These are phyloP conservation scores for Alternaria sp. DNA, from an alignment of 2,329 filamentous ascomycete genomes.

Conservation along the genomic window DNA sequence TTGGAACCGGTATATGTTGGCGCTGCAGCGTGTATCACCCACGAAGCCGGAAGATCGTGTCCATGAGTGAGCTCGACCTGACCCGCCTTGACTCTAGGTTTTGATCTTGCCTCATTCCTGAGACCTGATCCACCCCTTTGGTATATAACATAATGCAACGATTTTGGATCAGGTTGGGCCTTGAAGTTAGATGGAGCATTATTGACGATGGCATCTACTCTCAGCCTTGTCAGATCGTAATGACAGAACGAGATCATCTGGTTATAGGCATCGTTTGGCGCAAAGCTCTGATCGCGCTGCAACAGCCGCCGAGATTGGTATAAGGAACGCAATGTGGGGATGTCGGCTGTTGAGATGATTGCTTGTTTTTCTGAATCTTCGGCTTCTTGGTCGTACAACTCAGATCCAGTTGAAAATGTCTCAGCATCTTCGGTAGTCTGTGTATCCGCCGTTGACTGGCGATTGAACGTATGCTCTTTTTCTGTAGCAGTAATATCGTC, in stretches of 20 bases:
- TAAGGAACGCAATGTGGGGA: conserved; percentile 39
- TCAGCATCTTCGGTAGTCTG: background rate
- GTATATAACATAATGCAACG: conserved; percentile 38
- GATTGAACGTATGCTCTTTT: background rate
- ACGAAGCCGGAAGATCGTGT: conserved; percentile 36
- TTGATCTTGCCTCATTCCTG: conserved; percentile 26
- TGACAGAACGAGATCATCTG: conserved; percentile 40
- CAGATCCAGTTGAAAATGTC: background rate
- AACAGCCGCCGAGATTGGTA: conserved; percentile 36
- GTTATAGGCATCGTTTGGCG: conserved; percentile 43
- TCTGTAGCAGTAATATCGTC: background rate
- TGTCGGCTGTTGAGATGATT: conserved; percentile 25
- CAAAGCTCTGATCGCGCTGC: conserved; percentile 39
- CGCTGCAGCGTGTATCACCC: conserved; percentile 44
- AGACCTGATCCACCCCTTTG: conserved; percentile 41
- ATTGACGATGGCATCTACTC: conserved; percentile 48
- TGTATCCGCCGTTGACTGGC: background rate
- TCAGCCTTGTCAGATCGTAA: conserved; percentile 43
- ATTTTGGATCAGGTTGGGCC: conserved; percentile 15
- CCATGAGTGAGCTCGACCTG: conserved; percentile 38
- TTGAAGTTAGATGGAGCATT: conserved; percentile 32
- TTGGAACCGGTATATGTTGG: conserved; percentile 33
- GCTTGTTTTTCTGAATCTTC: conserved; percentile 2
- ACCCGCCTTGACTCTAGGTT: conserved; percentile 28
- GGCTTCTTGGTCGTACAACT: background rate